Conservation (phyloP, 148 eudicot species). For the Amaranthus hypochondriacus region DNA sequence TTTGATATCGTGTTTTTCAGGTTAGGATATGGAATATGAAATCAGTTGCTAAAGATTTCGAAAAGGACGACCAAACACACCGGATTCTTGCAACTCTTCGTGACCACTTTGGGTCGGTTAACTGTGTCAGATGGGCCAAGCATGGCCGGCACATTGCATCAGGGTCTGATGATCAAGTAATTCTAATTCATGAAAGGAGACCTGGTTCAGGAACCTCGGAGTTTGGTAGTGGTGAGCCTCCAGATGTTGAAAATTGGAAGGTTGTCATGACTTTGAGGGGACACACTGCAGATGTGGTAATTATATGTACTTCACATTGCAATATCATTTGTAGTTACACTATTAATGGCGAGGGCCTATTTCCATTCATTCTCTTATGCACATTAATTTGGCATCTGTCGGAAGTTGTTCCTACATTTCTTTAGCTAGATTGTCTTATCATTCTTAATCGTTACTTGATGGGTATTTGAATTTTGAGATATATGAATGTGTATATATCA, state of each 20-base stretch:
- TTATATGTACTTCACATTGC: slow-evolving; percentile 13
- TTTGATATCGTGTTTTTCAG: slow-evolving; percentile 32
- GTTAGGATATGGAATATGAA: slow-evolving; percentile 93
- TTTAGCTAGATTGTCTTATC: not conserved
- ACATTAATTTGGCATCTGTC: not conserved
- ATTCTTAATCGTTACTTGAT: not conserved
- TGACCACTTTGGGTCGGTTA: slow-evolving; percentile 96
- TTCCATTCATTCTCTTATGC: slow-evolving; percentile 2
- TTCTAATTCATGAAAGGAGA: slow-evolving; percentile 82
- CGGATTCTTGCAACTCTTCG: slow-evolving; percentile 88
- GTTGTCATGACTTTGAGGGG: slow-evolving; percentile 88
- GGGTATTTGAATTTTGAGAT: not conserved
- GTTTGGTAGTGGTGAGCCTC: slow-evolving; percentile 98
- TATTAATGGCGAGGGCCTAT: not conserved
- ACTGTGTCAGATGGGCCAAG: slow-evolving; percentile 97
- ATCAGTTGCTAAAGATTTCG: slow-evolving; percentile 53
- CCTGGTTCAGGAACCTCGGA: slow-evolving; percentile 98
- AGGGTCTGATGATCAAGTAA: slow-evolving; percentile 96
- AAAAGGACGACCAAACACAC: slow-evolving; percentile 50
- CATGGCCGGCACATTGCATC: slow-evolving; percentile 88
- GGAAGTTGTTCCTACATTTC: not conserved
- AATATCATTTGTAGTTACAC: slow-evolving; percentile 1
- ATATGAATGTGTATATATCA: not conserved
- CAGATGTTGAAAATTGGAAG: slow-evolving; percentile 97
- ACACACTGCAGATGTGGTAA: slow-evolving; percentile 99